Evolutionary conservation across 1,284 basidiomycete species (phyloP).

Genomic region (Apiotrichum domesticum): DNA sequence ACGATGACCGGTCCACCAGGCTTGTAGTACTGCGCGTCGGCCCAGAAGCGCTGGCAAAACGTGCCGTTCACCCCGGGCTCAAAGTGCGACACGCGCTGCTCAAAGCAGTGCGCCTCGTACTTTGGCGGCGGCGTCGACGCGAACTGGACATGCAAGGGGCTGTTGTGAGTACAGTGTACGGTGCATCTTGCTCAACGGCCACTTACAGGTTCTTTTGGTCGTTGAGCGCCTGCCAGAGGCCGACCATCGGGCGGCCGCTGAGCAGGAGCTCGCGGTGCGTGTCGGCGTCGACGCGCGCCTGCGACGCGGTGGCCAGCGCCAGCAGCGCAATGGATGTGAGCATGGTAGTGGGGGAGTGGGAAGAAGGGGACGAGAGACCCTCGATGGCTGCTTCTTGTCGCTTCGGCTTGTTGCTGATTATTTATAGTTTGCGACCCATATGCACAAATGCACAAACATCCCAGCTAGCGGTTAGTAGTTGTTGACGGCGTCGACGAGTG

Average conservation of each 20-base stretch:
- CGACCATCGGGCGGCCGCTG: conserved; percentile 30
- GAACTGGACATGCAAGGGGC: conserved; percentile 5
- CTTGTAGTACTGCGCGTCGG: conserved; percentile 75
- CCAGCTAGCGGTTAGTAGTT: too few relatives aligned
- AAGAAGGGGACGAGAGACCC: too few relatives aligned
- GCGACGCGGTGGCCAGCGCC: neutral
- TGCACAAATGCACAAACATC: too few relatives aligned
- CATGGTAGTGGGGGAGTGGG: neutral
- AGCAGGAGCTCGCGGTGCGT: conserved; percentile 27
- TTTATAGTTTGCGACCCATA: too few relatives aligned
- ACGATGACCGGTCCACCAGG: conserved; percentile 70
- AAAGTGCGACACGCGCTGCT: conserved; percentile 75
- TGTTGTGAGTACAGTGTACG: too few relatives aligned
- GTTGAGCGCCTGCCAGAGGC: conserved; percentile 27
- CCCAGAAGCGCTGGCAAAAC: conserved; percentile 66
- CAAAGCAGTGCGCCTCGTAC: conserved; percentile 56
- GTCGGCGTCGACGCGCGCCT: conserved; percentile 15
- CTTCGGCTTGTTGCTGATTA: too few relatives aligned
- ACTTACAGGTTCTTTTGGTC: neutral
- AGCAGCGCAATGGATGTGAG: conserved; percentile 1
- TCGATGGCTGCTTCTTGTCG: too few relatives aligned
- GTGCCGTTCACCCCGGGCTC: conserved; percentile 40
- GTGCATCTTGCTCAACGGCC: too few relatives aligned
- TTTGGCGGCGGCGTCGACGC: conserved; percentile 1
- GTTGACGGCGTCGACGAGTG: too few relatives aligned